These are phyloP conservation scores for Hanseniaspora valbyensis DNA, from an alignment of 805 yeast genomes.

Conservation along the genomic window DNA sequence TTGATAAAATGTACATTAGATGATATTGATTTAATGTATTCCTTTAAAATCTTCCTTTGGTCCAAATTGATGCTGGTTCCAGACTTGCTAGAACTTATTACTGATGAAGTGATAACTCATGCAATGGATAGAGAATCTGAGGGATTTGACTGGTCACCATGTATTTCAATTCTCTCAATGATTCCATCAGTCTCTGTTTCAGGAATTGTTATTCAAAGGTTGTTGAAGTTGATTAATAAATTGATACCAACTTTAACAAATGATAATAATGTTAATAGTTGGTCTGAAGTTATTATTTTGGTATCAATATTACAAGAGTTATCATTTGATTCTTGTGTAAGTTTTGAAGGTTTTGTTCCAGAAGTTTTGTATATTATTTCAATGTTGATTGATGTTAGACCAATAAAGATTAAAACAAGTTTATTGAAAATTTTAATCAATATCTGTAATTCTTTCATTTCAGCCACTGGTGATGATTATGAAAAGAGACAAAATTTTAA, in stretches of 20 bases:
- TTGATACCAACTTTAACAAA: conserved; percentile 35
- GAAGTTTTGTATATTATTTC: conserved; percentile 62
- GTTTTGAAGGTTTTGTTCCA: conserved; percentile 55
- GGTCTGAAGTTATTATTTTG: conserved; percentile 63
- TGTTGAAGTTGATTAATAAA: conserved; percentile 44
- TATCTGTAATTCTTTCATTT: conserved; percentile 55
- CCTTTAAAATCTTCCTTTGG: conserved; percentile 58
- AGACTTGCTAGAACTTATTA: conserved; percentile 42
- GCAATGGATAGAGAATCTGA: conserved; percentile 72
- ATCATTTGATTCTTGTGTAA: conserved; percentile 56
- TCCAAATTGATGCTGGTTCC: conserved; percentile 51
- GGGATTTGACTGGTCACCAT: conserved; percentile 54
- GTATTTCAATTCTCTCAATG: conserved; percentile 49
- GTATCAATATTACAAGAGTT: conserved; percentile 52
- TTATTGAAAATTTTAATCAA: conserved; percentile 54
- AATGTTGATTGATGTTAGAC: conserved; percentile 42
- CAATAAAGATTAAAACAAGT: conserved; percentile 44
- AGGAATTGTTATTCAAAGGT: conserved; percentile 47
- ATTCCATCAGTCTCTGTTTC: conserved; percentile 65
- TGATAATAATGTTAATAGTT: conserved; percentile 39
- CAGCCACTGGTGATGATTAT: conserved; percentile 41
- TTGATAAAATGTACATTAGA: conserved; percentile 48
- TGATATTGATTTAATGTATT: conserved; percentile 39
- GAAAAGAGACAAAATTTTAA: conserved; percentile 35
- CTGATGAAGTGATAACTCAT: conserved; percentile 64